Base-by-base conservation (phyloP, 768 basidiomycete species). In the Collybia mongolica region DNA sequence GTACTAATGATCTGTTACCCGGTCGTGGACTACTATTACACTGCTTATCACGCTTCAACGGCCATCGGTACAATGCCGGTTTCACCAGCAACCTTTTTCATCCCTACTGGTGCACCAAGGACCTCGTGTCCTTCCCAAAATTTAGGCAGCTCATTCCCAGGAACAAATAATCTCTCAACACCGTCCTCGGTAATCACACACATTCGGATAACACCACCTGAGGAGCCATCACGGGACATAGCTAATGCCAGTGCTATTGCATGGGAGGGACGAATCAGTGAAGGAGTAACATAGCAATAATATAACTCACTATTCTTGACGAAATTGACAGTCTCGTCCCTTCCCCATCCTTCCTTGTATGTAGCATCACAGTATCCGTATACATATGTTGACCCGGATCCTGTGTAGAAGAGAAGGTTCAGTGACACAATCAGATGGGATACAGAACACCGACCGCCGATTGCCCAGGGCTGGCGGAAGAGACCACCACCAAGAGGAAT, bases 321-420 rank as follows among this genome's bases (percentile, higher is more conserved):
- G 63, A 99, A 98, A 32, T 95, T 77, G 49, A 99, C 72, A 0
- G 94, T 97, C 71, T 98, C 83, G 35, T 93, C 91, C 58, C 80
- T 80, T 6, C 81, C 84, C 94, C 92, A 96, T 14, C 90, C 92
- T 23, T 98, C 95, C 68, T 84, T 72, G 66, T 89, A 99, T 22
- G 94, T 98, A n/a, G 97, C 93, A 67, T 99, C 97, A 60, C 97
- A 98, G 72, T 98, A 98, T 46, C 96, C 97, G 64, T 98, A 99
- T 9, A 98, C 93, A 65, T 98, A 99, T 6, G 94, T 93, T 32
- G 94, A 97, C 6, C 97, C 97, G 44, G 93, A 96, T 20, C 93
- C 90, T 93, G 56, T 17, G 44, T 35, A 38, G 24, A 15, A 49
- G 52, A 45, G 20, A 7, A 38, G 44, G 37, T 59, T 40, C 36